Base-by-base conservation (phyloP, 2,329 filamentous ascomycete species). In the Apiospora sp. region DNA sequence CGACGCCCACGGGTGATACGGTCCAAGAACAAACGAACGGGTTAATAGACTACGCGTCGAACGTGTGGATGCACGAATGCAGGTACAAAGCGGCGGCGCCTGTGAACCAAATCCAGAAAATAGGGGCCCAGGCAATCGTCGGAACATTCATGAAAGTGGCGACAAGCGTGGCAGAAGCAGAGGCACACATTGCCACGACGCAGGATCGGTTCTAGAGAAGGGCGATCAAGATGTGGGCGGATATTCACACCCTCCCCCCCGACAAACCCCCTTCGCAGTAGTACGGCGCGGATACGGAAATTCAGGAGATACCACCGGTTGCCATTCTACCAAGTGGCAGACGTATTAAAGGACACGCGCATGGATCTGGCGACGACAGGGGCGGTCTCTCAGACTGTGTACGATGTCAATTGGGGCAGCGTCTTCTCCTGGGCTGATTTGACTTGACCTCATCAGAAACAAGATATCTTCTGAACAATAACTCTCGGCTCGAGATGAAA, bases 71-170 rank as follows among this genome's bases (percentile, higher is more conserved):
- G 19, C 30, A 69, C 27, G 41, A 34, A n/a, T 69, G 37, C 37
- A 41, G 37, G 37, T 41, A 41, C 37, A 41, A 41, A 41, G 37
- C 37, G 37, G 37, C 37, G 41, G 12, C 1, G 22, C 41, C 46
- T 8, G 44, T 69, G 3, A 37, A 48, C 2, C 41, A 27, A n/a
- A 34, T 73, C n/a, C 69, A 74, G 70, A 75, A 71, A 46, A 68
- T 72, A 22, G 75, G 74, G 24, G 76, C 73, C 68, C 72, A 75
- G 48, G 75, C 76, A 14, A 75, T 78, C 46, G 73, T 72, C 19
- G 74, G 77, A 61, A 69, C 74, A 12, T 79, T 78, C 48, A 69
- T 67, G 13, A 78, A 73, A n/a, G 76, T 77, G 30, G 77, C 75
- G 19, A 70, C 70, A 41, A 70, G 69, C 43, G 71, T 79, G 16